Conservation (phyloP, 331 rosid genomes). For the Malus hybrid region DNA sequence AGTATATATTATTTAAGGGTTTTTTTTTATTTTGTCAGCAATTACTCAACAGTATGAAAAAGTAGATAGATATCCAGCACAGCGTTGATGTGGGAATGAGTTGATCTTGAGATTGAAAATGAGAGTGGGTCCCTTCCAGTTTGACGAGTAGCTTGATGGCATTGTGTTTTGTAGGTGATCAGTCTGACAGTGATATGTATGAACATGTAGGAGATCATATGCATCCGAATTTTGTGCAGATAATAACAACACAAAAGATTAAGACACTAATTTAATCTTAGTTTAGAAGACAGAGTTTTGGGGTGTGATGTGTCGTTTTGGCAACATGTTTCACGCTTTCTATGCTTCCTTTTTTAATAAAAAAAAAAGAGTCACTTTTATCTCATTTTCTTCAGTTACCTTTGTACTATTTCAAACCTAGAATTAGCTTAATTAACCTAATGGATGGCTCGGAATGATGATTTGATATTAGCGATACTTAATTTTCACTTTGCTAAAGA, state of each 20-base stretch:
- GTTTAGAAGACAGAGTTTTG: background rate
- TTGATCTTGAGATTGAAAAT: no score
- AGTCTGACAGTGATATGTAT: no score
- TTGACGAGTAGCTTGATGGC: background rate
- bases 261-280: background rate
- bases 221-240: no score
- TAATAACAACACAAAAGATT: background rate
- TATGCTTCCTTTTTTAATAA: background rate
- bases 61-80: constrained; percentile 1
- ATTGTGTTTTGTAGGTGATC: no score
- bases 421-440: background rate
- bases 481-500: background rate
- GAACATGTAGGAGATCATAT: no score
- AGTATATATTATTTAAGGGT: background rate
- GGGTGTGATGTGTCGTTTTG: background rate
- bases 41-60: background rate
- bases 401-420: background rate
- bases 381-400: background rate
- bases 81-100: background rate
- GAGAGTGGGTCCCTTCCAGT: background rate
- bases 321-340: background rate
- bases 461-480: no score
- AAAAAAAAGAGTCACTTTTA: background rate
- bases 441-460: no score
- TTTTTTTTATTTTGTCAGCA: background rate